These are phyloP conservation scores for Wakefieldia striispora DNA, from an alignment of 768 basidiomycete genomes.

Conservation along the genomic window DNA sequence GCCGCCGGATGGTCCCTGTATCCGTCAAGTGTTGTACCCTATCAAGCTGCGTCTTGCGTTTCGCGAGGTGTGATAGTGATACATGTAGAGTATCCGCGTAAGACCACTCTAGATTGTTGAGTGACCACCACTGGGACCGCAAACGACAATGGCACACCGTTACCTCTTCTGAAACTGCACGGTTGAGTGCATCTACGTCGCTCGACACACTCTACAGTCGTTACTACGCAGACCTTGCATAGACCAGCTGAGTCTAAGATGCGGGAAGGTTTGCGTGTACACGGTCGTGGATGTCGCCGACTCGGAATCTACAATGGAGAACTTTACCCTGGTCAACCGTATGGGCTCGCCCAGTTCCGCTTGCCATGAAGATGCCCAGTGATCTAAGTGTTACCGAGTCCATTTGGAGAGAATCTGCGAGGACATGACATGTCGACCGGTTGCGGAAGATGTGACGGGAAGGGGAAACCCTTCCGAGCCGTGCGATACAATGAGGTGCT, in stretches of 20 bases:
- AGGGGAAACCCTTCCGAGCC: no score
- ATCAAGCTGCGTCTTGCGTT: constrained; percentile 48
- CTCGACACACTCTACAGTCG: constrained; percentile 49
- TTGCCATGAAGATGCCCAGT: constrained; percentile 70
- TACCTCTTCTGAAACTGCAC: constrained; percentile 61
- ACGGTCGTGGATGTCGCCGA: constrained; percentile 56
- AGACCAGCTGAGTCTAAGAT: constrained; percentile 62
- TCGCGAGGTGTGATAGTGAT: constrained; percentile 53
- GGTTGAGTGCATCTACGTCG: constrained; percentile 52
- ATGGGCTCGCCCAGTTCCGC: constrained; percentile 72
- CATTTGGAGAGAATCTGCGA: constrained; percentile 67
- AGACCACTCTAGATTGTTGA: constrained; percentile 57
- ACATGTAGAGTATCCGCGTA: constrained; percentile 53
- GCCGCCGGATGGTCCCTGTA: constrained; percentile 66
- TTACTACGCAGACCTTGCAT: constrained; percentile 63
- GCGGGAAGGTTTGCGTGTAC: constrained; percentile 61
- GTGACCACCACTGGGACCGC: constrained; percentile 10
- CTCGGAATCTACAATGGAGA: neutral
- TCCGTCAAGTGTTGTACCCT: constrained; percentile 46
- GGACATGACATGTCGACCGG: constrained; percentile 68
- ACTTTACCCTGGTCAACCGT: constrained; percentile 61
- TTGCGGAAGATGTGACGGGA: constrained; percentile 70
- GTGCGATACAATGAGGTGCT: no score
- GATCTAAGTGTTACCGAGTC: constrained; percentile 58
- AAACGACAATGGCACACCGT: constrained; percentile 6